A percentile compares a stretch with the other conserved stretches of the same genome.
Evolutionary conservation across 805 yeast genomes (phyloP).

Genomic region (Wickerhamiella brachini): DNA sequence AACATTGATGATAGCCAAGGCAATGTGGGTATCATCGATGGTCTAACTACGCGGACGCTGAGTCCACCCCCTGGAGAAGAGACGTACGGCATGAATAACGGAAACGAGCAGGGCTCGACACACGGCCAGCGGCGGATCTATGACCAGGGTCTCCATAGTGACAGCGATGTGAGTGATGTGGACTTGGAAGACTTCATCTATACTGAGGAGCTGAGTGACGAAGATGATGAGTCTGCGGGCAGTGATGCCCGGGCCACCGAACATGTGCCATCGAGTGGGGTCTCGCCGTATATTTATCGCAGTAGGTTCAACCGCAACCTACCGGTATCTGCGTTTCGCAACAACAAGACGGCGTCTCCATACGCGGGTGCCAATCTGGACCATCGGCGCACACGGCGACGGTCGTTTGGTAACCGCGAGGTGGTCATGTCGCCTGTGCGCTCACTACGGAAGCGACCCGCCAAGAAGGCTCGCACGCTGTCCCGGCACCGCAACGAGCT

Average conservation of each 20-base stretch:
- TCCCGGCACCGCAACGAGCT: slow-evolving; percentile 2
- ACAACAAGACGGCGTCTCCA: slow-evolving; percentile 35
- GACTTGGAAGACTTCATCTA: slow-evolving; percentile 73
- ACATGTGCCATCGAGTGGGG: slow-evolving; percentile 3
- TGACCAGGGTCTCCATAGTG: slow-evolving; percentile 18
- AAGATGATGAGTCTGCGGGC: slow-evolving; percentile 38
- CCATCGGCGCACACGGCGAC: slow-evolving; percentile 13
- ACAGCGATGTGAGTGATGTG: slow-evolving; percentile 31
- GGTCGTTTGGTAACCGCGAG: slow-evolving; percentile 14
- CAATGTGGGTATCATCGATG: slow-evolving; percentile 91
- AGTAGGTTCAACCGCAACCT: slow-evolving; percentile 31
- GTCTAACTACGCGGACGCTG: slow-evolving; percentile 75
- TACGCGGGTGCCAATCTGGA: slow-evolving; percentile 4
- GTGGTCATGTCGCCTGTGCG: slow-evolving; percentile 22
- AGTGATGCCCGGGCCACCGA: neutral
- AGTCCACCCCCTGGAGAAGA: slow-evolving; percentile 30
- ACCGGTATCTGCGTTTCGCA: slow-evolving; percentile 91
- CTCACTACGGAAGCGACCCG: slow-evolving; percentile 11
- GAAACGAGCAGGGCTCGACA: neutral
- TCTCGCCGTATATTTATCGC: slow-evolving; percentile 23
- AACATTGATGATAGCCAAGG: slow-evolving; percentile 49
- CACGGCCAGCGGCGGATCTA: slow-evolving; percentile 5
- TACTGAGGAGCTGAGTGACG: slow-evolving; percentile 67
- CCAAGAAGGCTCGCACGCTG: slow-evolving; percentile 8
- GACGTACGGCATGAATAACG: neutral